A percentile compares a stretch with the other conserved stretches of the same genome.
phyloP scores from a whole-genome alignment of 257 asterid species.

The Solanum pimpinellifolium region DNA sequence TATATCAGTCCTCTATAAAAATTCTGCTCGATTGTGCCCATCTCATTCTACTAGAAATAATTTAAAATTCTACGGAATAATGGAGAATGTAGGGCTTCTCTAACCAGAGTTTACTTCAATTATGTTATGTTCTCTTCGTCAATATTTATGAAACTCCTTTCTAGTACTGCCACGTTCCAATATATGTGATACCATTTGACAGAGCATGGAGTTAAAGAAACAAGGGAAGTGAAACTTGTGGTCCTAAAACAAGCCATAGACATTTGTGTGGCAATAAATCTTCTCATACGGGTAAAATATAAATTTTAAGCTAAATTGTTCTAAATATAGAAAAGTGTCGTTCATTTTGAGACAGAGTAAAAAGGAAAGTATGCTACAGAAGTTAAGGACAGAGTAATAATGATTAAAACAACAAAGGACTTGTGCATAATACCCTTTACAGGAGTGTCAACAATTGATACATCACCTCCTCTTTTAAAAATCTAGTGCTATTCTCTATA shows the following conservation, averaged over 20 bases:
- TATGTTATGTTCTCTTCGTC: neutral
- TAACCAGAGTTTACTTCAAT: neutral
- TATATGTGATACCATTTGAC: neutral
- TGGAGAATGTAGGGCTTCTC: neutral
- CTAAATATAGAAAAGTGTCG: neutral
- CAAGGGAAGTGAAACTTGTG: neutral
- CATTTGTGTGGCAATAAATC: neutral
- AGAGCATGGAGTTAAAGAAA: neutral
- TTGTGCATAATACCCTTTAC: neutral
- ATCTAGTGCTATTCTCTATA: neutral
- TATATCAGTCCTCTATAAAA: neutral
- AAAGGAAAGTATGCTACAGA: neutral
- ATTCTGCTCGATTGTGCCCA: neutral
- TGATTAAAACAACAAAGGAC: neutral
- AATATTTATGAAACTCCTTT: neutral
- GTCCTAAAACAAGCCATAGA: neutral
- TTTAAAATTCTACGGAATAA: neutral
- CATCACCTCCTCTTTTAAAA: neutral
- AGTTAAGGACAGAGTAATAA: neutral
- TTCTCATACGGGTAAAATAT: neutral
- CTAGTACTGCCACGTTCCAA: neutral
- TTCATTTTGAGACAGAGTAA: neutral
- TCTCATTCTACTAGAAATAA: neutral
- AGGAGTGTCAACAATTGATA: neutral
- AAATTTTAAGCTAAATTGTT: neutral